These are phyloP conservation scores for Boletus subparvulus DNA, from an alignment of 768 basidiomycete genomes.

Conservation along the genomic window DNA sequence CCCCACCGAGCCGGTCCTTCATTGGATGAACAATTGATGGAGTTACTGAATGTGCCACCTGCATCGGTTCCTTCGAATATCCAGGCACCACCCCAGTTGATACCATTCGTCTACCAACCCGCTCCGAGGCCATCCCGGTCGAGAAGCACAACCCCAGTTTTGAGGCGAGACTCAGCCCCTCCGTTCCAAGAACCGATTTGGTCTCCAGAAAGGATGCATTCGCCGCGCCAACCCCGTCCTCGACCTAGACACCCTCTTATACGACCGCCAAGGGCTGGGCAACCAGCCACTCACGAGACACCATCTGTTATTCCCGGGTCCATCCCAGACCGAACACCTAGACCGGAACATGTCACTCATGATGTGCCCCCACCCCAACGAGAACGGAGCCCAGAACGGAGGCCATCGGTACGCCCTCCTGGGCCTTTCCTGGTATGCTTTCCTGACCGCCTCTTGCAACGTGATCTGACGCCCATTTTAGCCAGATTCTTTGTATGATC, in stretches of 20 bases:
- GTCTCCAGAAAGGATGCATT: slow-evolving; percentile 20
- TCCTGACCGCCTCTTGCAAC: background rate
- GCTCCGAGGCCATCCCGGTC: slow-evolving; percentile 39
- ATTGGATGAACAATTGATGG: slow-evolving; percentile 58
- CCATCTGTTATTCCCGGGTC: slow-evolving; percentile 12
- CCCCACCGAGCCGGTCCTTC: slow-evolving; percentile 47
- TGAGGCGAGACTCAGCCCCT: slow-evolving; percentile 26
- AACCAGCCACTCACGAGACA: background rate
- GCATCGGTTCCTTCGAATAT: slow-evolving; percentile 40
- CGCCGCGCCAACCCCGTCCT: slow-evolving; percentile 6
- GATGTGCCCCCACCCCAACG: slow-evolving; percentile 13
- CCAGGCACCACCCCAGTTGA: slow-evolving; percentile 50
- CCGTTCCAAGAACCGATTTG: slow-evolving; percentile 26
- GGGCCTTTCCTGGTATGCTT: slow-evolving; percentile 20
- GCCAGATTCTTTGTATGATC: slow-evolving; percentile 24
- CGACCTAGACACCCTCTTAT: slow-evolving; percentile 8
- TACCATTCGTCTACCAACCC: slow-evolving; percentile 56
- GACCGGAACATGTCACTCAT: background rate
- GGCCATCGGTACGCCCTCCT: slow-evolving; percentile 25
- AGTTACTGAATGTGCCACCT: slow-evolving; percentile 52
- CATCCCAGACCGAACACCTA: slow-evolving; percentile 7
- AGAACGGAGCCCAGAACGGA: slow-evolving; percentile 20
- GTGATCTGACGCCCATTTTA: slow-evolving; percentile 10
- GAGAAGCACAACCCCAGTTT: slow-evolving; percentile 42
- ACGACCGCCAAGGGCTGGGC: slow-evolving; percentile 1